Percentiles rank a stretch among this genome's conserved stretches.
Conservation (phyloP, 306 rosid species). For the Rosa chinensis region DNA sequence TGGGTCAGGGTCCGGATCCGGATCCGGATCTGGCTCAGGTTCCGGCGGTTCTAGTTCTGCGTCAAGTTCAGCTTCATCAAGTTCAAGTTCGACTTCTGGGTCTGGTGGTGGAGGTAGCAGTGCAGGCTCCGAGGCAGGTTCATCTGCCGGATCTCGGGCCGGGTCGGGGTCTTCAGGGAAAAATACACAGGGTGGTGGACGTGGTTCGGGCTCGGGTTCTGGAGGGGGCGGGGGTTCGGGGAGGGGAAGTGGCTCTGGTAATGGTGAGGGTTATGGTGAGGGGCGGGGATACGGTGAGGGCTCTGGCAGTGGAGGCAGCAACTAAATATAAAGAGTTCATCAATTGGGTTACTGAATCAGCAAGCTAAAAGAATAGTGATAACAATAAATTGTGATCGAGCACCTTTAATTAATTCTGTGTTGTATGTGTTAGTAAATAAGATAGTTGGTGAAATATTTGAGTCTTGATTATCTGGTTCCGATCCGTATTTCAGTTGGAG, state of each 20-base stretch:
- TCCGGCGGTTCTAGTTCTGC: slow-evolving; percentile 16
- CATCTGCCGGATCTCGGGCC: slow-evolving; percentile 42
- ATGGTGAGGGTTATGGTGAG: not conserved
- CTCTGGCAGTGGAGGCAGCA: slow-evolving; percentile 17
- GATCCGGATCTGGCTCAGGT: slow-evolving; percentile 9
- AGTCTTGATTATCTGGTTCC: not conserved
- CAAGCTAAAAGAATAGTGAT: not conserved
- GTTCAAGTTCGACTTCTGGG: slow-evolving; percentile 36
- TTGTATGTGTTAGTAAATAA: not conserved
- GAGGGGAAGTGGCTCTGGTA: slow-evolving; percentile 4
- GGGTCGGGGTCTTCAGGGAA: slow-evolving; percentile 27
- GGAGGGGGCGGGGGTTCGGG: slow-evolving; percentile 39
- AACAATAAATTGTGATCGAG: not conserved
- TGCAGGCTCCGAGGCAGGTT: slow-evolving; percentile 45
- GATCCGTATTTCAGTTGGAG: not conserved
- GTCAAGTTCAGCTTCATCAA: slow-evolving; percentile 30
- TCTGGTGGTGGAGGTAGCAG: slow-evolving; percentile 26
- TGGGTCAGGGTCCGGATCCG: slow-evolving; percentile 21
- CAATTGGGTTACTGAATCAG: not conserved
- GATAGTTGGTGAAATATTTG: not conserved
- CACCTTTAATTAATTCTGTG: not conserved
- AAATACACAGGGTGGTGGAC: slow-evolving; percentile 20
- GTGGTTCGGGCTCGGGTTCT: slow-evolving; percentile 38
- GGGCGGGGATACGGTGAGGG: slow-evolving; percentile 20
- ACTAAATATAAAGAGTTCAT: not conserved